phyloP scores from a whole-genome alignment of 2,329 filamentous ascomycete species.

The Cladosporium sp. region DNA sequence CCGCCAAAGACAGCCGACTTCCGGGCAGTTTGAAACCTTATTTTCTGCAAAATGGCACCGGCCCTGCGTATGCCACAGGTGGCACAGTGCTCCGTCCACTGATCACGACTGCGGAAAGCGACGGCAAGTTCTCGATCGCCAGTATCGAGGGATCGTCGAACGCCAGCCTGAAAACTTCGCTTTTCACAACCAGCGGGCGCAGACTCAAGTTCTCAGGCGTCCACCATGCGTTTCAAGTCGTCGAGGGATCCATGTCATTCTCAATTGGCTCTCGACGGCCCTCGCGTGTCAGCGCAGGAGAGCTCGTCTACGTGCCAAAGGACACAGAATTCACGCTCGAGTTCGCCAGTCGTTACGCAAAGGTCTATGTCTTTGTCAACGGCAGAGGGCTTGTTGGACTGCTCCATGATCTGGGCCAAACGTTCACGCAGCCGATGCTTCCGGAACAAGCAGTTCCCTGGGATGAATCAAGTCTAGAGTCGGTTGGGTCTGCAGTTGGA shows the following conservation, averaged over 20 bases:
- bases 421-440: slow-evolving; percentile 25
- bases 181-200: slow-evolving; percentile 33
- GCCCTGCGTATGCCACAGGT: slow-evolving; percentile 48
- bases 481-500: not conserved
- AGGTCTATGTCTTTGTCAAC: slow-evolving; percentile 51
- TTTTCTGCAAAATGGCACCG: slow-evolving; percentile 54
- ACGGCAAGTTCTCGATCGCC: slow-evolving; percentile 54
- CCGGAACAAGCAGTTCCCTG: slow-evolving; percentile 24
- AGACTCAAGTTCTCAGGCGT: slow-evolving; percentile 48
- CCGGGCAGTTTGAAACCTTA: slow-evolving; percentile 47
- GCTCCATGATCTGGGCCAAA: slow-evolving; percentile 37
- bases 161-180: slow-evolving; percentile 35
- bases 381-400: slow-evolving; percentile 51
- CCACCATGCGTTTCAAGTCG: slow-evolving; percentile 55
- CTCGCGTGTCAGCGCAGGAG: slow-evolving; percentile 45
- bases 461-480: not conserved
- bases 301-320: slow-evolving; percentile 52
- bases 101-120: slow-evolving; percentile 49
- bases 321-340: slow-evolving; percentile 48
- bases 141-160: slow-evolving; percentile 50
- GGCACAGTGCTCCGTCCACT: slow-evolving; percentile 52
- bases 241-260: slow-evolving; percentile 50
- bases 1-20: slow-evolving; percentile 38
- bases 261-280: slow-evolving; percentile 40
- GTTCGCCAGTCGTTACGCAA: slow-evolving; percentile 50